Conservation (phyloP, 306 rosid genomes). For the Lathyrus aphaca region DNA sequence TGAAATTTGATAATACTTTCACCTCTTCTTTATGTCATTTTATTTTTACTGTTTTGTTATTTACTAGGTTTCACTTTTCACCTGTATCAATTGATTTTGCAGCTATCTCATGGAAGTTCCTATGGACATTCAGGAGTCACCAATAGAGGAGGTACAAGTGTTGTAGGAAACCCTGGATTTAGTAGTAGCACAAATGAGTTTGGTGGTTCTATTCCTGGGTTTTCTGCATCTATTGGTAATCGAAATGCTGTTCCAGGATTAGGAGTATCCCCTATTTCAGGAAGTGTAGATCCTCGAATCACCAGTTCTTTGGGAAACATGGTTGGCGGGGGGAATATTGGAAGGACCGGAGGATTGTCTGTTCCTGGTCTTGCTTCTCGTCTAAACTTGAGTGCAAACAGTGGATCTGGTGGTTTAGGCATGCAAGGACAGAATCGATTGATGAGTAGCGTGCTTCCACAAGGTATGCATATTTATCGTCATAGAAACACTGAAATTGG, state of each 20-base stretch:
- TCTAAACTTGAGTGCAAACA: conserved; percentile 68
- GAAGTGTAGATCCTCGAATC: conserved; percentile 82
- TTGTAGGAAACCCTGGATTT: conserved; percentile 96
- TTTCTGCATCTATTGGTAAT: conserved; percentile 92
- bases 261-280: conserved; percentile 95
- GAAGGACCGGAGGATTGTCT: conserved; percentile 85
- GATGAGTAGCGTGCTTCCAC: conserved; percentile 89
- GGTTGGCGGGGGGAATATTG: conserved; percentile 89
- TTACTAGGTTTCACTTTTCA: conserved; percentile 17
- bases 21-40: conserved; percentile 35
- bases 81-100: conserved; percentile 43
- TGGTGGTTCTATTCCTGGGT: conserved; percentile 98
- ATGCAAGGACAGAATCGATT: conserved; percentile 92
- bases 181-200: conserved; percentile 93
- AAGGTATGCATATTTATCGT: conserved; percentile 57
- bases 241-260: conserved; percentile 94
- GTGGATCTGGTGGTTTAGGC: conserved; percentile 81
- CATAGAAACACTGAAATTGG: conserved; percentile 8
- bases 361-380: conserved; percentile 93
- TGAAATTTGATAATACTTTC: background rate
- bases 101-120: conserved; percentile 90
- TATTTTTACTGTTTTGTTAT: conserved; percentile 13
- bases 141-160: conserved; percentile 96
- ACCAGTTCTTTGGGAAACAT: conserved; percentile 94
- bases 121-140: conserved; percentile 88